Evolutionary conservation across 306 rosid genomes (phyloP), one percentile per base, ranked within the genome.

Genomic region (Fagus sylvatica): DNA sequence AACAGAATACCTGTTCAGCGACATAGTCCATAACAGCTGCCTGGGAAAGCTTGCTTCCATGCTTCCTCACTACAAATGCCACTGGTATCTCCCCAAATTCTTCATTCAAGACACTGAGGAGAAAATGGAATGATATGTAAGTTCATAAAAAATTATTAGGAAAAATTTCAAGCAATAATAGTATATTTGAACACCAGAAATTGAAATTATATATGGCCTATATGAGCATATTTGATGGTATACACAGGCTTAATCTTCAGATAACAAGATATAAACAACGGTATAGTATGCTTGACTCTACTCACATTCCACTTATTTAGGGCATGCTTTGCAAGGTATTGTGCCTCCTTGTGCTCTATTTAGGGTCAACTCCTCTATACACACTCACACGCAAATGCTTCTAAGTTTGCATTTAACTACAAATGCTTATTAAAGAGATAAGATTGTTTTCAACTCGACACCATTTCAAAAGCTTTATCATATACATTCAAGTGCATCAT

Each of bases 81-180:
- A 92, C 92, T 17, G 98, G 97, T 6, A 88, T 79, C 79, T 92
- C 96, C 74, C 98, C 98, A 55, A 49, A 61, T 79, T 89, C 91
- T 78, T 92, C 87, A 75, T 92, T 88, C 68, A n/a, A 33, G 36
- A 15, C 80, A 73, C 97, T 92, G 82, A 65, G 74, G 53, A 22
- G 17, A 69, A 69, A 60, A 72, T 41, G 72, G 83, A 74, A 80
- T 72, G 69, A 69, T 46, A 71, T 17, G 75, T 53, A 30, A 64
- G 33, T 70, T 69, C 75, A 76, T 6, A 15, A 32, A 16, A 37
- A 72, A 16, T 22, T 61, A 48, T 48, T 42, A 13, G 41, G 41
- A 22, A 46, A 46, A 42, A 17, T 39, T 34, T 41, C 36, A 51
- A 39, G 37, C 16, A 53, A 39, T 6, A 36, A 40, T 13, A 68